Conservation (phyloP, 2,329 filamentous ascomycete genomes). For the Hymenoscyphus fraxineus region DNA sequence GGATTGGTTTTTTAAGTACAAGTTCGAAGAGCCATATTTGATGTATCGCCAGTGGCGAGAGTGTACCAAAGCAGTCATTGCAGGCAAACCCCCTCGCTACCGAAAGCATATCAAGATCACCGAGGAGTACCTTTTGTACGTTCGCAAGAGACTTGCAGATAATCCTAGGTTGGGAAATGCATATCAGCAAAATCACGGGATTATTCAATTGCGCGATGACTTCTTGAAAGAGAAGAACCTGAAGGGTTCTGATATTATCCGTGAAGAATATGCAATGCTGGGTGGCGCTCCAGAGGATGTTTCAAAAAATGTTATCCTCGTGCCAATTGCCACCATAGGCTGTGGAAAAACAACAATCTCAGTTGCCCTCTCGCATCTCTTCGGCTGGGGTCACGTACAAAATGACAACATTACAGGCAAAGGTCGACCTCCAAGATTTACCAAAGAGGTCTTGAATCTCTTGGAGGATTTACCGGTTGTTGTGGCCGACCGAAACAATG, state of each 20-base stretch:
- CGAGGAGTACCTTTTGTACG: constrained; percentile 83
- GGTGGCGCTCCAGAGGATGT: constrained; percentile 51
- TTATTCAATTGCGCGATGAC: constrained; percentile 84
- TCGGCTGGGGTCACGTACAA: constrained; percentile 88
- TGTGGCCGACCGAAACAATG: constrained; percentile 92
- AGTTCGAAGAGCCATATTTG: constrained; percentile 97
- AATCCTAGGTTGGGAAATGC: constrained; percentile 64
- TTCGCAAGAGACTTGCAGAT: constrained; percentile 65
- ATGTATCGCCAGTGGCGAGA: constrained; percentile 99
- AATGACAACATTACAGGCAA: constrained; percentile 92
- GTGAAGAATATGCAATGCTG: constrained; percentile 58
- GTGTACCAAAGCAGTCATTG: constrained; percentile 86
- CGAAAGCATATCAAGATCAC: constrained; percentile 90
- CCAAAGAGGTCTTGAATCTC: constrained; percentile 61
- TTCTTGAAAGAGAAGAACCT: constrained; percentile 81
- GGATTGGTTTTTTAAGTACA: constrained; percentile 99
- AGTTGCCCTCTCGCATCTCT: constrained; percentile 74
- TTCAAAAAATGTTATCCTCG: constrained; percentile 69
- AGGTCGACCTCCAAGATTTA: constrained; percentile 74
- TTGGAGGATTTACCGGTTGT: constrained; percentile 67
- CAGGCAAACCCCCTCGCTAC: constrained; percentile 67
- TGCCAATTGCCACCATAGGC: constrained; percentile 87
- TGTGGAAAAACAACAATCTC: constrained; percentile 96
- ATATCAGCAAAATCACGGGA: constrained; percentile 88
- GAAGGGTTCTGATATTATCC: constrained; percentile 85